Percentiles rank a stretch among this genome's conserved stretches.
These are phyloP conservation scores for Vigna unguiculata DNA, from an alignment of 306 rosid genomes.

Conservation along the genomic window DNA sequence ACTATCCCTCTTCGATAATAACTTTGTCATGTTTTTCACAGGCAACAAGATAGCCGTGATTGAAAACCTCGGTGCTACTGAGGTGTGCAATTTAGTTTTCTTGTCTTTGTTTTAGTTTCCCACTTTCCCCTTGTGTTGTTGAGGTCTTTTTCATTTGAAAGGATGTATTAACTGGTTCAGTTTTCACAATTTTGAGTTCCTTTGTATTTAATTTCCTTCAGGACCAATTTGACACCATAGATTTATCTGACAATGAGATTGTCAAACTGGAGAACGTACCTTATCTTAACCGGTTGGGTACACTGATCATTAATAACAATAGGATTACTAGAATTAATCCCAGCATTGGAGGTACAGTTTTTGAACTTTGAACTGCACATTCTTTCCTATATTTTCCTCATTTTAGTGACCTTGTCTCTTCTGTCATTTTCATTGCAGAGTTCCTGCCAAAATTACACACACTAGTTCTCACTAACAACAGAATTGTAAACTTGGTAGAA, in stretches of 20 bases:
- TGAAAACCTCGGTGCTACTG: slow-evolving; percentile 96
- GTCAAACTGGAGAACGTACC: slow-evolving; percentile 93
- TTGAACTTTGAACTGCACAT: slow-evolving; percentile 28
- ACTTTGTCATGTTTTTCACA: slow-evolving; percentile 37
- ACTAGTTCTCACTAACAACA: slow-evolving; percentile 88
- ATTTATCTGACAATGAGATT: slow-evolving; percentile 93
- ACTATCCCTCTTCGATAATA: not conserved
- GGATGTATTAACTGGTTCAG: not conserved
- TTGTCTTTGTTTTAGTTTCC: slow-evolving; percentile 7
- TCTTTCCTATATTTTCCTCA: not conserved
- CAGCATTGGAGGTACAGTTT: slow-evolving; percentile 75
- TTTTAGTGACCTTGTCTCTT: not conserved
- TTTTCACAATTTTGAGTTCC: not conserved
- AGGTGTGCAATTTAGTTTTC: slow-evolving; percentile 56
- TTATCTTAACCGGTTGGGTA: slow-evolving; percentile 85
- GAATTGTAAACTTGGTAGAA: slow-evolving; percentile 92
- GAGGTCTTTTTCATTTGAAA: not conserved
- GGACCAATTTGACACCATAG: slow-evolving; percentile 97
- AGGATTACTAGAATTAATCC: slow-evolving; percentile 92
- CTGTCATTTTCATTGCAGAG: slow-evolving; percentile 60
- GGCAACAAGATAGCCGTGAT: slow-evolving; percentile 86
- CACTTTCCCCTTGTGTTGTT: not conserved
- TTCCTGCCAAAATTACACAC: slow-evolving; percentile 88
- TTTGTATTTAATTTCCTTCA: slow-evolving; percentile 47
- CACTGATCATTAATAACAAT: slow-evolving; percentile 83